Base-by-base conservation (phyloP, 352 stramenopile species). In the Phytophthora sp. region DNA sequence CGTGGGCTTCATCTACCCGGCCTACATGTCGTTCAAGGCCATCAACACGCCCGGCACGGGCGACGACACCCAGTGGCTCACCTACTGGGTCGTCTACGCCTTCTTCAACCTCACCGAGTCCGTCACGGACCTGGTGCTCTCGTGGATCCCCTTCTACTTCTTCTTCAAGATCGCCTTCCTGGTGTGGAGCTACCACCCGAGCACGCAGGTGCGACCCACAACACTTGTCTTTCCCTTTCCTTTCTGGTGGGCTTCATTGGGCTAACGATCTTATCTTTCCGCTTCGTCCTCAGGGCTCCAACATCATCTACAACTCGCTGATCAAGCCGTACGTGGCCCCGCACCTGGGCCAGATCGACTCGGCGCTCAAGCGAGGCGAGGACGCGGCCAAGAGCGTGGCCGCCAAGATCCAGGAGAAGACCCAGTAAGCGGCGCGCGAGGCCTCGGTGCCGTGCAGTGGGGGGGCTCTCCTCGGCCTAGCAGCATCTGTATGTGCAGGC, bases 41-140 rank as follows among this genome's bases (percentile, higher is more conserved):
- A 84, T 96, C 13, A 92, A 84, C 72, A 91, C 84, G 50, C 68
- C 79, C 15, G 68, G 56, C 54, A 82, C 83, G 35, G 69, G 77
- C 8, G 88, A 96, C 35, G 87, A 96, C 76, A 96, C 86, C 31
- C 84, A 94, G 77, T 96, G 88, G 88, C 77, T 96, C 38, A 94
- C 87, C 13, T 96, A 96, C 76, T 96, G 88, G 88, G 90, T 99
- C 59, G 89, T 99, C 26, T 99, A 98, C 78, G 82, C 94, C 24
- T 97, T 98, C 69, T 99, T 99, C 72, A 98, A 92, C 62, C 88
- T 99, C 49, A 96, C 98, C 15, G 97, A 99, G 69, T 77, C 84
- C 50, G 55, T 94, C 60, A 94, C 85, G 28, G 83, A 95, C 62
- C 58, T 92, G 11, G n/a, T 95, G 21, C 67, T 95, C 27, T 90